Evolutionary conservation across 257 asterid species (phyloP), one percentile per base, ranked within the genome.

Genomic region (Petunia axillaris): DNA sequence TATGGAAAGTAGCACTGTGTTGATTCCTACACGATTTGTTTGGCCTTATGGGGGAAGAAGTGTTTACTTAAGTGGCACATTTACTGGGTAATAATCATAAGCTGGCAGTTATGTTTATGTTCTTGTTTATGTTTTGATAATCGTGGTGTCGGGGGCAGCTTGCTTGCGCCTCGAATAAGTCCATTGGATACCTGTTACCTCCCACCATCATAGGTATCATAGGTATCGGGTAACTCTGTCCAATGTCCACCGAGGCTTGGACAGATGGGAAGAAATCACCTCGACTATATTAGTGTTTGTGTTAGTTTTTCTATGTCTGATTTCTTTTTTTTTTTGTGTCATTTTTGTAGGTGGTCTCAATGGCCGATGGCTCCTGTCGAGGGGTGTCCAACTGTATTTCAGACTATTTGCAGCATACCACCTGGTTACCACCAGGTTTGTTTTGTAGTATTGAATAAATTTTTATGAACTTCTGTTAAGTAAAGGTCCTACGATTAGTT

Each of bases 31-130:
- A 15, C 89, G 94, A 55, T 93, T 94, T 58, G 93, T 89, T 64
- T 94, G 98, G 98, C 97, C 93, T 79, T 84, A 94, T 83, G 98
- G 97, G 53, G 98, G 98, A 15, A 89, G 94, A 81, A 83, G 85
- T 83, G 98, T 94, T 86, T 88, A 66, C 78, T 85, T 94, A 81
- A 86, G 90, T 85, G 97, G 97, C 85, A 85, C 98, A 2, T 94
- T 94, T 79, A 94, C 97, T 8, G 97, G 98, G 98, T 94, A 82
- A 84, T 88, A 81, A 58, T 80, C 40, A 57, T 52, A 38, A 4
- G 68, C 13, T 75, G 37, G n/a, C 35, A 8, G 25, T 25, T 25
- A 25, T 25, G 25, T 25, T 25, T 25, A 25, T 25, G 25, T 25
- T 25, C 25, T 25, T 25, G 25, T 25, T 25, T 25, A 25, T 25